Percentiles rank a stretch among this genome's conserved stretches.
These are phyloP conservation scores for Mycena polygramma DNA, from an alignment of 768 basidiomycete genomes.

Conservation along the genomic window DNA sequence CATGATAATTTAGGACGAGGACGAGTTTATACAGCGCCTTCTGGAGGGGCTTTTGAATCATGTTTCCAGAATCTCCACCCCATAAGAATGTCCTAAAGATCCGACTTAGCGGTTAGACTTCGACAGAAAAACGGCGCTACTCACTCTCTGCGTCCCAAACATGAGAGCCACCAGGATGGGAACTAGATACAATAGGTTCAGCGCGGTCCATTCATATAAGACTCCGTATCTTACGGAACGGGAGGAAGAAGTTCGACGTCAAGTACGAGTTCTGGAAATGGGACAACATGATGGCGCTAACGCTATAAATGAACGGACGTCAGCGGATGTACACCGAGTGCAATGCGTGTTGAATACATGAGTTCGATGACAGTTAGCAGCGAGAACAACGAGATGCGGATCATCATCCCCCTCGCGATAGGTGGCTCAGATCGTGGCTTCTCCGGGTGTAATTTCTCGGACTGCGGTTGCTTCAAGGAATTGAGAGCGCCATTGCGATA, in stretches of 20 bases:
- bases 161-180: conserved; percentile 37
- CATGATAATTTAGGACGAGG: too few relatives aligned
- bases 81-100: conserved; percentile 21
- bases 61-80: conserved; percentile 33
- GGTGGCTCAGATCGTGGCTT: not conserved
- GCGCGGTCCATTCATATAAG: not conserved
- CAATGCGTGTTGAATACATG: not conserved
- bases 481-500: conserved; percentile 31
- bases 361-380: conserved; percentile 27
- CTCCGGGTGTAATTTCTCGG: too few relatives aligned
- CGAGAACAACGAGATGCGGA: conserved; percentile 35
- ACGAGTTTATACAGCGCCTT: too few relatives aligned
- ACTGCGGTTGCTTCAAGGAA: not conserved
- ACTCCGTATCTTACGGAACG: conserved; percentile 20
- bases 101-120: not conserved
- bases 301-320: not conserved
- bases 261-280: conserved; percentile 31
- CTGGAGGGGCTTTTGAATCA: not conserved
- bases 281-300: conserved; percentile 19
- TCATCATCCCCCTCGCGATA: conserved; percentile 35
- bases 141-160: conserved; percentile 41
- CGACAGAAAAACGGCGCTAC: not conserved
- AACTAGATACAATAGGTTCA: conserved; percentile 24
- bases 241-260: conserved; percentile 33
- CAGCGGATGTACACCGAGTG: not conserved